Evolutionary conservation across 306 rosid species (phyloP), one percentile per base, ranked within the genome.

Genomic region (Cicer pinnatifidum): DNA sequence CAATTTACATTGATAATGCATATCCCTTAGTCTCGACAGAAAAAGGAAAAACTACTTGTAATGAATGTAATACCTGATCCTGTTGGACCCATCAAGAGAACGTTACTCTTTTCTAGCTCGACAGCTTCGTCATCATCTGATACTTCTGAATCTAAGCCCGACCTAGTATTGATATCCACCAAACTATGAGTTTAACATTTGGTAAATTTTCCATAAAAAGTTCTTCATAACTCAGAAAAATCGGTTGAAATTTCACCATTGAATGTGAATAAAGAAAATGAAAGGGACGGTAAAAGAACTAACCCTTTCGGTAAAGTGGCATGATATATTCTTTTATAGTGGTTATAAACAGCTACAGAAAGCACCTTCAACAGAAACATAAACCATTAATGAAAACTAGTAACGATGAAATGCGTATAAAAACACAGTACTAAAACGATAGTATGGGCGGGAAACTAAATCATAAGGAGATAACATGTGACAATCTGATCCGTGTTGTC

Each of bases 1-100:
- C 35, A 28, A 28, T 28, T 28, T 28, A 28, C 35, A 28, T 4
- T 28, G 4, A 28, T 5, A 3, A 3, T 28, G 35, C 35, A 28
- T 28, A 28, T 28, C 5, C 35, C 3, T 28, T 28, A 28, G 35
- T 28, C 35, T 3, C 5, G 35, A 28, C 35, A 28, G 35, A 74
- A 81, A 77, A 47, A n/a, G 3, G 11, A 38, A 11, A 50, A 43
- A 41, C 37, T 9, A 33, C 43, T 48, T 11, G 5, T n/a, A 41
- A 70, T 23, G 47, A 69, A 73, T 62, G 71, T 61, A 81, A 76
- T 69, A 93, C 98, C 98, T 54, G 98, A 93, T 57, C 98, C 98
- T 48, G 98, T 93, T 64, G 98, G 98, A 75, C 97, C 98, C 96
- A 93, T 93, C 82, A 93, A 74, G 73, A 93, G 98, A 65, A 93